These are phyloP conservation scores for Mycena belliarum DNA, from an alignment of 768 basidiomycete genomes.

Conservation along the genomic window DNA sequence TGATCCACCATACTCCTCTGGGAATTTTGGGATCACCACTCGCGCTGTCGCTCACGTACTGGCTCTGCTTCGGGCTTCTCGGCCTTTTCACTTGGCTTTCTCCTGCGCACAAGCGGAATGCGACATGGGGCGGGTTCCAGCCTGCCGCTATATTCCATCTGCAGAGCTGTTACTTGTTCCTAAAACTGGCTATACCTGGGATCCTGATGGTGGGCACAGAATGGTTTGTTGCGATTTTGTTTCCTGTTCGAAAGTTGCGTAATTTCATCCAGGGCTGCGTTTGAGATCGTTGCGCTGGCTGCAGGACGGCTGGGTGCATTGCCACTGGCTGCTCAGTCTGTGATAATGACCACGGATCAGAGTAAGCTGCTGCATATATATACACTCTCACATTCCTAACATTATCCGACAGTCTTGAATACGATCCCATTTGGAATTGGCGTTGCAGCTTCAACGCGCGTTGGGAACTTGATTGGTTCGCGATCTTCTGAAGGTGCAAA, in stretches of 20 bases:
- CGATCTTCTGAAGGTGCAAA: slow-evolving; percentile 54
- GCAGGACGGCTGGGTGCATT: slow-evolving; percentile 71
- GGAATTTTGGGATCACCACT: slow-evolving; percentile 68
- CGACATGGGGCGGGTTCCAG: slow-evolving; percentile 65
- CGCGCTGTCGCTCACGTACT: slow-evolving; percentile 69
- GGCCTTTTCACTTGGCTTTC: slow-evolving; percentile 51
- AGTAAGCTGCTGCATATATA: slow-evolving; percentile 36
- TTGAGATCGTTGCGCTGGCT: slow-evolving; percentile 79
- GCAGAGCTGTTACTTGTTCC: slow-evolving; percentile 55
- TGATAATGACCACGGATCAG: slow-evolving; percentile 82
- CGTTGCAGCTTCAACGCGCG: slow-evolving; percentile 69
- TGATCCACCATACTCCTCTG: slow-evolving; percentile 67
- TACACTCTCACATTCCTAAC: not conserved
- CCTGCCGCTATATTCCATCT: slow-evolving; percentile 44
- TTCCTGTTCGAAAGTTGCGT: not conserved
- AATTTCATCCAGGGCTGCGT: slow-evolving; percentile 60
- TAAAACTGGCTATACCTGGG: slow-evolving; percentile 71
- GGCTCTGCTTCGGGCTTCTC: slow-evolving; percentile 63
- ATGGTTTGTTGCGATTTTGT: slow-evolving; percentile 49
- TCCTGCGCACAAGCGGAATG: slow-evolving; percentile 52
- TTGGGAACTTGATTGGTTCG: slow-evolving; percentile 73
- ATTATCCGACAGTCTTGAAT: slow-evolving; percentile 50
- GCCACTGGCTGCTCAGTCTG: slow-evolving; percentile 71
- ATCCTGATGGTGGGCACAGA: slow-evolving; percentile 81
- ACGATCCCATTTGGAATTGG: slow-evolving; percentile 79